Conservation (phyloP, 2,329 filamentous ascomycete genomes). For the Pseudocercospora macadamiae region DNA sequence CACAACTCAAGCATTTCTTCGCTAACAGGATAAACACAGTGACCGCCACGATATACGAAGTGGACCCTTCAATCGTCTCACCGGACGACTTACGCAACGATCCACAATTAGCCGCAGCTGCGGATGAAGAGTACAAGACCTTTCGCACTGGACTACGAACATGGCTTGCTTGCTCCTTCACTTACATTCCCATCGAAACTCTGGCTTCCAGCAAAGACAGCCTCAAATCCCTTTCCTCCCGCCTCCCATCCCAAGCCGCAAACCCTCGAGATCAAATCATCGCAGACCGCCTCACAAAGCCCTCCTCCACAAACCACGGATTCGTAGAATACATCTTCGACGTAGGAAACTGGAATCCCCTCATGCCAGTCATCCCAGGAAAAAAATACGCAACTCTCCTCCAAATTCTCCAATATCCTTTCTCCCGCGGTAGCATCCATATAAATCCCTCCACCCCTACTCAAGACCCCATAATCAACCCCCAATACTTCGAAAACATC, state of each 20-base stretch:
- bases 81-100: conserved; percentile 2
- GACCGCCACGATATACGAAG: conserved; percentile 12
- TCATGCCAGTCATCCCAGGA: neutral
- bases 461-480: conserved; percentile 31
- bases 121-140: conserved; percentile 7
- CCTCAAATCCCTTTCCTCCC: neutral
- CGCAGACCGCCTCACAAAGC: neutral
- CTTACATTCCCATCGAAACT: conserved; percentile 9
- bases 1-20: too few relatives aligned
- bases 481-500: conserved; percentile 29
- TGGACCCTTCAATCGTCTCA: conserved; percentile 4
- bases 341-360: conserved; percentile 9
- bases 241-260: neutral
- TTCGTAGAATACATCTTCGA: conserved; percentile 17
- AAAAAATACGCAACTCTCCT: conserved; percentile 14
- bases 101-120: neutral
- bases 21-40: neutral
- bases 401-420: conserved; percentile 21
- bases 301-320: conserved; percentile 3
- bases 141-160: conserved; percentile 4
- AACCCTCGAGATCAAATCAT: neutral
- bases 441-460: conserved; percentile 28
- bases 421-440: conserved; percentile 33
- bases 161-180: conserved; percentile 1
- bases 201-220: neutral